Evolutionary conservation across 2,329 filamentous ascomycete species (phyloP).

Genomic region (Alternaria brassicae): DNA sequence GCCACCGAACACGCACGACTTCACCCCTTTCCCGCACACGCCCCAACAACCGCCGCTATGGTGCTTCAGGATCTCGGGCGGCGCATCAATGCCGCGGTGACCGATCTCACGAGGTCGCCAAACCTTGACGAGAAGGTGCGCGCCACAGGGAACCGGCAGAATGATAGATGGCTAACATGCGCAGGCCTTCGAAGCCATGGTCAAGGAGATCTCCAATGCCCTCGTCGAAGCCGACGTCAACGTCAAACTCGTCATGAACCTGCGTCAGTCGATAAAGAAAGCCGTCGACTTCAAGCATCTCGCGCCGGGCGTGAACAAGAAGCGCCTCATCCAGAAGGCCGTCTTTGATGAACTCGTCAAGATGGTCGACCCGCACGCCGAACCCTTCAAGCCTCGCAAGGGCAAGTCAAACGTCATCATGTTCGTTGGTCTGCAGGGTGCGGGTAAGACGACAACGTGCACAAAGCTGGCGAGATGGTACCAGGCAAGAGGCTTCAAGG

Average conservation of each 20-base stretch:
- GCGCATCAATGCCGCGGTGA: conserved; percentile 96
- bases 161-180: conserved; percentile 47
- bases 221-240: conserved; percentile 98
- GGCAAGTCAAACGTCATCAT: conserved; percentile 97
- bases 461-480: conserved; percentile 97
- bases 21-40: conserved; percentile 5
- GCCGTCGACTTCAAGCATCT: conserved; percentile 95
- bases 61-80: conserved; percentile 98
- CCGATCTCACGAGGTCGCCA: conserved; percentile 86
- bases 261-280: conserved; percentile 90
- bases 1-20: conserved; percentile 9
- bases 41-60: conserved; percentile 63
- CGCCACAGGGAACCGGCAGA: conserved; percentile 7
- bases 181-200: conserved; percentile 94
- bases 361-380: conserved; percentile 92
- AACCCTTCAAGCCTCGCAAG: conserved; percentile 96
- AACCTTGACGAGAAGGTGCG: conserved; percentile 94
- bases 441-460: conserved; percentile 97
- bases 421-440: conserved; percentile 98
- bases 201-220: conserved; percentile 96
- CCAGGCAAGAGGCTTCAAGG: conserved; percentile 88
- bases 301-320: conserved; percentile 93
- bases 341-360: conserved; percentile 97
- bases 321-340: conserved; percentile 95
- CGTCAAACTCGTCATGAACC: conserved; percentile 85